A percentile compares a stretch with the other conserved stretches of the same genome.
Conservation (phyloP, 1,139 yeast species). For the Suhomyces bokatorum region DNA sequence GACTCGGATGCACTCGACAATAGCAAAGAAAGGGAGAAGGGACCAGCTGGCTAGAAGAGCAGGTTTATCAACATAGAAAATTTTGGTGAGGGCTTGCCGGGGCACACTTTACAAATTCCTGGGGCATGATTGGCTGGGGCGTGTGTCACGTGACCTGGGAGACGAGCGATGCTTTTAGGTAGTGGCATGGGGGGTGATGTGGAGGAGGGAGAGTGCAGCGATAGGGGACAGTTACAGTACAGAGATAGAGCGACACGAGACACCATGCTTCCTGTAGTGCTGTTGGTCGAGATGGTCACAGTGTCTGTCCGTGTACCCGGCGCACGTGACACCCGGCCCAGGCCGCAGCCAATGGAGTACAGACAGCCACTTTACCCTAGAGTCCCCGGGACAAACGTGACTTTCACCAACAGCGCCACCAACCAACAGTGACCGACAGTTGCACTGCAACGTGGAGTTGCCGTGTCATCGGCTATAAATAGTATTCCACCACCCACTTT, state of each 20-base stretch:
- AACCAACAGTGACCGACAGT: neutral
- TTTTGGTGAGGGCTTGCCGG: slow-evolving; percentile 17
- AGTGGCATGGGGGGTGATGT: too few relatives aligned
- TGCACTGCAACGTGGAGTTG: too few relatives aligned
- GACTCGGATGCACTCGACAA: slow-evolving; percentile 1
- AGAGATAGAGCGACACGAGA: too few relatives aligned
- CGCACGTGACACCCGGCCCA: neutral
- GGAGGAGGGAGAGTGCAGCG: too few relatives aligned
- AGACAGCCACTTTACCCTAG: neutral
- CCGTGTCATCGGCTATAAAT: too few relatives aligned
- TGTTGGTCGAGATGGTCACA: too few relatives aligned
- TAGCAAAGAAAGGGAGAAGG: neutral
- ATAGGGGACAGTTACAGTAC: too few relatives aligned
- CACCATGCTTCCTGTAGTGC: too few relatives aligned
- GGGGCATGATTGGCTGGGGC: slow-evolving; percentile 10
- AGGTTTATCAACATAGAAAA: slow-evolving; percentile 2
- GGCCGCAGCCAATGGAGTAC: slow-evolving; percentile 2
- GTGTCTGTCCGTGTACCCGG: neutral
- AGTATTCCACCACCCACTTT: too few relatives aligned
- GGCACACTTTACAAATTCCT: slow-evolving; percentile 14
- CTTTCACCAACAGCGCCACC: neutral
- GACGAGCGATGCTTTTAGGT: too few relatives aligned
- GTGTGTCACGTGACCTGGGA: slow-evolving; percentile 5
- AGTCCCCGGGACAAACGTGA: neutral
- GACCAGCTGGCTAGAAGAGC: slow-evolving; percentile 1